Conservation (phyloP, 192 early-diverging fungal genomes). For the Gonapodya prolifera region DNA sequence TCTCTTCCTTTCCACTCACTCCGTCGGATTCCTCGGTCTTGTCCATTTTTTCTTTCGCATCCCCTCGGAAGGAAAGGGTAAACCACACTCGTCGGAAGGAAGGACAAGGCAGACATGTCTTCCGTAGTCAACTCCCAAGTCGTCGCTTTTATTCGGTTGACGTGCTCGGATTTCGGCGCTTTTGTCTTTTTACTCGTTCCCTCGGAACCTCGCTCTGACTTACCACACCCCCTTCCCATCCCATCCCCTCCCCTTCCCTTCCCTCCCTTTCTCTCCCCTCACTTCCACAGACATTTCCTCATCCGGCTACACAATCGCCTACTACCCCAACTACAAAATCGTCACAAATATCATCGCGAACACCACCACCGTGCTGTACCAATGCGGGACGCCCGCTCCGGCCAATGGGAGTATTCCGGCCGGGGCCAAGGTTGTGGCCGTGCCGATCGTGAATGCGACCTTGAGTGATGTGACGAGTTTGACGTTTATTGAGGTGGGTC, state of each 20-base stretch:
- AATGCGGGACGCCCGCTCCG: constrained; percentile 53
- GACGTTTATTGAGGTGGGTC: constrained; percentile 35
- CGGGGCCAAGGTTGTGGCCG: constrained; percentile 26
- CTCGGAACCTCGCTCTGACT: neutral
- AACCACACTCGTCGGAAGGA: too few relatives aligned
- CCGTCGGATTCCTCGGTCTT: too few relatives aligned
- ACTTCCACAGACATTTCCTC: neutral
- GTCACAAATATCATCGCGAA: constrained; percentile 37
- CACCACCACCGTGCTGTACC: constrained; percentile 49
- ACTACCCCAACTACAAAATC: constrained; percentile 51
- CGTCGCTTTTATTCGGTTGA: too few relatives aligned
- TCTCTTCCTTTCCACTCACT: too few relatives aligned
- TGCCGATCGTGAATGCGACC: constrained; percentile 29
- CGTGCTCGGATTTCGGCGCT: too few relatives aligned
- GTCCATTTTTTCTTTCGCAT: too few relatives aligned
- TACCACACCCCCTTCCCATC: neutral
- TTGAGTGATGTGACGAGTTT: constrained; percentile 23
- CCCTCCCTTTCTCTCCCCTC: neutral
- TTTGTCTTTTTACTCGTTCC: too few relatives aligned
- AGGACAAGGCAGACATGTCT: too few relatives aligned
- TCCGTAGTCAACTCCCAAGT: too few relatives aligned
- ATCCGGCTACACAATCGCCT: constrained; percentile 36
- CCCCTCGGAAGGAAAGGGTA: too few relatives aligned
- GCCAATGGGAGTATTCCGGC: constrained; percentile 17
- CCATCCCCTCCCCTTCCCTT: neutral